phyloP scores from a whole-genome alignment of 768 basidiomycete species.

The Exsudoporus frostii region DNA sequence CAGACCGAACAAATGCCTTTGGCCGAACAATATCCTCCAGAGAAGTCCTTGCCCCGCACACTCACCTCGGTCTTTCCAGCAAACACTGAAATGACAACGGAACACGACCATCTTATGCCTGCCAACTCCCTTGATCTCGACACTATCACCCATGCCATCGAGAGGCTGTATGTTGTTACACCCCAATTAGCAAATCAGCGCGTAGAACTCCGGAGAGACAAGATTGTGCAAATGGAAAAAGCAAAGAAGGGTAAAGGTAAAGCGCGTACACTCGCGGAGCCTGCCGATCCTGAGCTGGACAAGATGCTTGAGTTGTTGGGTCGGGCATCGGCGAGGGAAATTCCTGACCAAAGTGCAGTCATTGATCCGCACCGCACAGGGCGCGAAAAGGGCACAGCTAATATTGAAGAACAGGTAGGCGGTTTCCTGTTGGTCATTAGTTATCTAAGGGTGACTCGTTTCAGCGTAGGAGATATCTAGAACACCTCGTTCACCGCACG shows the following conservation, averaged over 20 bases:
- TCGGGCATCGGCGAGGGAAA: conserved; percentile 63
- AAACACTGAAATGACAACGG: not conserved
- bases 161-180: conserved; percentile 78
- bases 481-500: conserved; percentile 68
- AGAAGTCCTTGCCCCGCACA: conserved; percentile 15
- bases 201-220: conserved; percentile 77
- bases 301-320: conserved; percentile 68
- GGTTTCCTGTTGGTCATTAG: not conserved
- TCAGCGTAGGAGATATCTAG: conserved; percentile 74
- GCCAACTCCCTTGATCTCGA: conserved; percentile 75
- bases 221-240: conserved; percentile 70
- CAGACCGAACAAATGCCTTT: conserved; percentile 7
- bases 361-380: conserved; percentile 58
- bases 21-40: conserved; percentile 17
- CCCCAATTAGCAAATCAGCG: conserved; percentile 92
- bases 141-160: conserved; percentile 82
- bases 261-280: conserved; percentile 38
- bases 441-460: conserved; percentile 6
- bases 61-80: not conserved
- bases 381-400: conserved; percentile 51
- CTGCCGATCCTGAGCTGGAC: conserved; percentile 51
- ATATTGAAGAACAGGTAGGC: conserved; percentile 63
- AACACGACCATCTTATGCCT: not conserved
- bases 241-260: conserved; percentile 56
- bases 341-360: conserved; percentile 68